A percentile compares a stretch with the other conserved stretches of the same genome.
Conservation (phyloP, 2,329 filamentous ascomycete species). For the Cephalotrichum gorgonifer region DNA sequence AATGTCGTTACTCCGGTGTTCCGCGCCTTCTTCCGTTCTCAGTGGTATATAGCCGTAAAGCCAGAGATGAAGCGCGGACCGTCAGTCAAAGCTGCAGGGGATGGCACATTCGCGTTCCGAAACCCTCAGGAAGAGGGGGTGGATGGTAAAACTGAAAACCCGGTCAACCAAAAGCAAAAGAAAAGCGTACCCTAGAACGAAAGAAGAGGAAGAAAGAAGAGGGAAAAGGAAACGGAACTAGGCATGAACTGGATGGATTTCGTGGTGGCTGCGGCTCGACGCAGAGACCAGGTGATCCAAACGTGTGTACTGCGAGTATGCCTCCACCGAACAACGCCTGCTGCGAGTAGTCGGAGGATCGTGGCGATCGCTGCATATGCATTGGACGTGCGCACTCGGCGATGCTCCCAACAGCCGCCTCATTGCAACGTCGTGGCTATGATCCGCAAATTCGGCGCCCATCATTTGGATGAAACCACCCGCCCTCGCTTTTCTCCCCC, state of each 20-base stretch:
- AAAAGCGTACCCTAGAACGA: no score
- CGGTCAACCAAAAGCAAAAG: not conserved
- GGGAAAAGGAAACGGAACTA: not conserved
- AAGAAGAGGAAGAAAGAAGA: not conserved
- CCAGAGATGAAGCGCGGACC: not conserved
- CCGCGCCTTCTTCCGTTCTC: not conserved
- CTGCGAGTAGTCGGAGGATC: not conserved
- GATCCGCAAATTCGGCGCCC: not conserved
- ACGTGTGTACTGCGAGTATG: no score
- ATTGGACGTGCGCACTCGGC: not conserved
- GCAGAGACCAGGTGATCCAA: not conserved
- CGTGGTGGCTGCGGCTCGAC: not conserved
- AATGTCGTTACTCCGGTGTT: not conserved
- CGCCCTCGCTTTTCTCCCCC: no score
- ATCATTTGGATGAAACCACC: slow-evolving; percentile 2
- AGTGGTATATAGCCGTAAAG: not conserved
- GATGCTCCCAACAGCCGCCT: not conserved
- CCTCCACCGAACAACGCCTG: no score
- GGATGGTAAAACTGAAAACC: not conserved
- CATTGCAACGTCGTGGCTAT: slow-evolving; percentile 3
- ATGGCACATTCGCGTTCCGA: not conserved
- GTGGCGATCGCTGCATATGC: slow-evolving; percentile 2
- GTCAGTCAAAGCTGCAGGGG: not conserved
- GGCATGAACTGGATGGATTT: not conserved
- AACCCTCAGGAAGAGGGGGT: not conserved